Conservation (phyloP, 352 stramenopile genomes). For the Phytophthora cactorum region DNA sequence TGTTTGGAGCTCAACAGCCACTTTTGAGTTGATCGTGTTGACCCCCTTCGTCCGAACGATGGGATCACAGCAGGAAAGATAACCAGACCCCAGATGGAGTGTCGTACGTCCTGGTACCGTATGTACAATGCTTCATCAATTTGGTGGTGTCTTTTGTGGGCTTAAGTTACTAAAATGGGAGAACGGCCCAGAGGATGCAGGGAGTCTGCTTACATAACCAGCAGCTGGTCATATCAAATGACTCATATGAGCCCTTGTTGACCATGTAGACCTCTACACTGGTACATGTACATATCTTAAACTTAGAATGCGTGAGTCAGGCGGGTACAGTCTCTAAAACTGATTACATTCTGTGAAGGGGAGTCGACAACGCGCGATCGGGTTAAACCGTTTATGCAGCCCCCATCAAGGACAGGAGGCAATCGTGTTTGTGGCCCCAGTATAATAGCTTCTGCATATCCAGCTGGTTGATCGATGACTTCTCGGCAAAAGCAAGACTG, state of each 20-base stretch:
- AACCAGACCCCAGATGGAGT: constrained; percentile 20
- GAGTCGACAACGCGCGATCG: background rate
- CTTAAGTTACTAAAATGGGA: background rate
- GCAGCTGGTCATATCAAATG: too few relatives aligned
- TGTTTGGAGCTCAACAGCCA: background rate
- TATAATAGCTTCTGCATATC: constrained; percentile 9
- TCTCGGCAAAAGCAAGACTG: too few relatives aligned
- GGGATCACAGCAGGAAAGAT: constrained; percentile 7
- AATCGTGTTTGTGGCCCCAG: constrained; percentile 27
- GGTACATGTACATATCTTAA: too few relatives aligned
- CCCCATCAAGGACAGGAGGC: constrained; percentile 3
- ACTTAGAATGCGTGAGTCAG: too few relatives aligned
- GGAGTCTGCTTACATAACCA: too few relatives aligned
- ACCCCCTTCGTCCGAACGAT: background rate
- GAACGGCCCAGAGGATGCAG: background rate
- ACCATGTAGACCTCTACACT: too few relatives aligned
- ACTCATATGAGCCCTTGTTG: too few relatives aligned
- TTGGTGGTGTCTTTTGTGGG: constrained; percentile 7
- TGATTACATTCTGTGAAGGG: background rate
- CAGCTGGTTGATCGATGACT: constrained; percentile 8
- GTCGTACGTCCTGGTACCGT: constrained; percentile 21
- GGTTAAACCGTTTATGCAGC: constrained; percentile 14
- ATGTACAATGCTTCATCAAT: constrained; percentile 17
- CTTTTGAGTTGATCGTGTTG: constrained; percentile 2
- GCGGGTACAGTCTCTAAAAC: background rate